Evolutionary conservation across 2,329 filamentous ascomycete species (phyloP).

Genomic region (Diaporthe ampelina): DNA sequence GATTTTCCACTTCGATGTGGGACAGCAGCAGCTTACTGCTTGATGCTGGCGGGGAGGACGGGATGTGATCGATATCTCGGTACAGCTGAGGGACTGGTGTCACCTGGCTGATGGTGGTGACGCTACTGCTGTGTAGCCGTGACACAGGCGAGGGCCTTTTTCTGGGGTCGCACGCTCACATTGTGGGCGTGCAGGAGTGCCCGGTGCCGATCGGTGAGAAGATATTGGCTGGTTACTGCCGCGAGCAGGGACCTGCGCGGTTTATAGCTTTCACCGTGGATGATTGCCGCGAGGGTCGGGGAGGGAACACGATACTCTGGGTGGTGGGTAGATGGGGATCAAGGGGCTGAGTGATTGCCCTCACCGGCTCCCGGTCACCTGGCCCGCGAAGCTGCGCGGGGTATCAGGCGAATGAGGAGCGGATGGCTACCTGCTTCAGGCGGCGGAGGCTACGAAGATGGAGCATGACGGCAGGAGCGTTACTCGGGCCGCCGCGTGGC

Average conservation of each 20-base stretch:
- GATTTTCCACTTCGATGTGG: background rate
- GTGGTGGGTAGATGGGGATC: background rate
- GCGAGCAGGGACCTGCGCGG: background rate
- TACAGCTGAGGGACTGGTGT: background rate
- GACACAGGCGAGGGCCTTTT: conserved; percentile 1
- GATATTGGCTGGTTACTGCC: background rate
- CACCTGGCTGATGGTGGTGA: background rate
- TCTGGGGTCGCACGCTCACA: background rate
- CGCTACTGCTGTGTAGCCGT: conserved; percentile 27
- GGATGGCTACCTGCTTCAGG: conserved; percentile 7
- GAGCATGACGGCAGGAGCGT: background rate
- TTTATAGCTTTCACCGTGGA: background rate
- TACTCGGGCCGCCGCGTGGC: conserved; percentile 17
- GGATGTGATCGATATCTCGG: background rate
- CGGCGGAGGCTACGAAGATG: background rate
- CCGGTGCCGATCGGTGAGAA: background rate
- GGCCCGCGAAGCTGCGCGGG: background rate
- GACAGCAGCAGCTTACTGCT: background rate
- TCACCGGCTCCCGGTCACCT: background rate
- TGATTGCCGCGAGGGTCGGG: background rate
- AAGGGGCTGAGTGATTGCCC: background rate
- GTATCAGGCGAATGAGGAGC: background rate
- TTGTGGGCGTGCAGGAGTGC: background rate
- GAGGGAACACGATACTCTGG: background rate
- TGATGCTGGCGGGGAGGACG: too few species aligned